Percentiles rank a stretch among this genome's conserved stretches.
Conservation (phyloP, 805 yeast genomes). For the Tetrapisispora pingtungensis region DNA sequence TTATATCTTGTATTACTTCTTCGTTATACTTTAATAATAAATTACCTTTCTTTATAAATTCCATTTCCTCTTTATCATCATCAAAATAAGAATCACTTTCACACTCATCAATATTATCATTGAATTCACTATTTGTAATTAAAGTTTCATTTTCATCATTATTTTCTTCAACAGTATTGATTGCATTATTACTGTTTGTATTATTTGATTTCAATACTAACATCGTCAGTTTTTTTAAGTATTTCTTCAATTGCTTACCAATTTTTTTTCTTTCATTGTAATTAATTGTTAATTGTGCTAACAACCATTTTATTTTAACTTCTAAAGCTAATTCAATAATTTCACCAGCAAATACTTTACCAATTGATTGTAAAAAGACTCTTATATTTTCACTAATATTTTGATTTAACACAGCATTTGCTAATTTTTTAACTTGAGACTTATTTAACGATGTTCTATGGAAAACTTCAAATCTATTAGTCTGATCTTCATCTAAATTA, state of each 20-base stretch:
- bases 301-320: conserved; percentile 47
- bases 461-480: conserved; percentile 78
- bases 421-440: conserved; percentile 69
- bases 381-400: conserved; percentile 72
- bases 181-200: neutral
- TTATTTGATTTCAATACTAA: conserved; percentile 7
- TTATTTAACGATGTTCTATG: conserved; percentile 68
- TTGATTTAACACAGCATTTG: conserved; percentile 70
- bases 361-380: conserved; percentile 72
- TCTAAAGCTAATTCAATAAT: conserved; percentile 72
- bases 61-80: conserved; percentile 23
- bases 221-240: conserved; percentile 29
- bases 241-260: conserved; percentile 26
- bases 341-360: conserved; percentile 86
- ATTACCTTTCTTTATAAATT: conserved; percentile 15
- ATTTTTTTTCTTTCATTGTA: conserved; percentile 35
- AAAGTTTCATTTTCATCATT: neutral
- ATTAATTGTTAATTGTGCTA: conserved; percentile 32
- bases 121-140: conserved; percentile 3
- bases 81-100: conserved; percentile 24
- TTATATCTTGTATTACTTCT: conserved; percentile 18
- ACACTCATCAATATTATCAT: conserved; percentile 22
- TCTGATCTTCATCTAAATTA: conserved; percentile 69
- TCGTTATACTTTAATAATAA: conserved; percentile 16
- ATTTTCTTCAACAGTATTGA: conserved; percentile 2